Base-by-base conservation (phyloP, 495 filamentous ascomycete species). In the Cairneyella variabilis region DNA sequence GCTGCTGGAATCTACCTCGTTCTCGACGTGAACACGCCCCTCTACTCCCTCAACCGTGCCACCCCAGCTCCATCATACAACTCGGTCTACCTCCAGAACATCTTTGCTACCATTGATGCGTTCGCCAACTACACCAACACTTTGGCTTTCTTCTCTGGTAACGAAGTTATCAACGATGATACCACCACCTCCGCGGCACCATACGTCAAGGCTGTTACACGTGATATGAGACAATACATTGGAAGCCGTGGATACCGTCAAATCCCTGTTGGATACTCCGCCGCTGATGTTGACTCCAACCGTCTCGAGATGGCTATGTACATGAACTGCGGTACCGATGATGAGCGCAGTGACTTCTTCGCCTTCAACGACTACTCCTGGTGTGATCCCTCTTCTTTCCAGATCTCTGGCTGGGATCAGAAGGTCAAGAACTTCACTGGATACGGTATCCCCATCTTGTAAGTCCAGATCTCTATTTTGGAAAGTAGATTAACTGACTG, bases 291-390 rank as follows among this genome's bases (percentile, higher is more conserved):
- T 37, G 75, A 86, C 47, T 78, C 83, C 57, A 96, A 95, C 71
- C 90, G 91, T 64, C 80, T 86, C 64, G 83, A 97, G 75, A 89
- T 91, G 71, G 90, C 91, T 20, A 57, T 86, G 45, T 97, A 91
- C 78, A 89, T 97, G 82, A 96, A 97, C 80, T 97, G 92, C 65
- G 93, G 93, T 53, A 74, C 79, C 38, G 88, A 90, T 45, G 88
- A 90, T 62, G 83, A 86, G 74, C 83, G 92, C 25, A 85, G 82
- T 65, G 92, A 96, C 68, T 97, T 97, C 76, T 97, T 95, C 69
- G 91, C 90, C 44, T 95, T 96, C 75, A 97, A 97, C 71, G 93
- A 96, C 71, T 97, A 97, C 74, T 96, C 91, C 41, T 97, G 92
- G 92, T 97, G 92, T 64, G 86, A 90, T 60, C 80, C 80, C 45